These are phyloP conservation scores for Cercospora sp. DNA, from an alignment of 2,329 filamentous ascomycete genomes.

Conservation along the genomic window DNA sequence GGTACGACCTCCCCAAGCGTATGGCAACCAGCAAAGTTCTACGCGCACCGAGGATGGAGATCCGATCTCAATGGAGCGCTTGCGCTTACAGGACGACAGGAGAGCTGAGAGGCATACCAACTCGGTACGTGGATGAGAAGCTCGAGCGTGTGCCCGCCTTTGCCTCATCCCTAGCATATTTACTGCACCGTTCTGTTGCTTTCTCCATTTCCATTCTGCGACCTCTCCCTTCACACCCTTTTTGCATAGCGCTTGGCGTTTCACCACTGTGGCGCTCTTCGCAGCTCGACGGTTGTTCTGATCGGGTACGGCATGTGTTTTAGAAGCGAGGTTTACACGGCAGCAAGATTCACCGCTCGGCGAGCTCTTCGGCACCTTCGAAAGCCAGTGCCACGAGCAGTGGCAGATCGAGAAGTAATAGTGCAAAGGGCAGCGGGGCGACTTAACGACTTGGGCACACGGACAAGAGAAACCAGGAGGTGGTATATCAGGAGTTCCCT, in stretches of 20 bases:
- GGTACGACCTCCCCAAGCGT: constrained; percentile 35
- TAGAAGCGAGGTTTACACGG: constrained; percentile 28
- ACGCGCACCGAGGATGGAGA: constrained; percentile 71
- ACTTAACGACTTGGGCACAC: constrained; percentile 10
- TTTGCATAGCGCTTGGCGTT: constrained; percentile 22
- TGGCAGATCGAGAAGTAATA: constrained; percentile 27
- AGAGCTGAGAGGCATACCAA: constrained; percentile 44
- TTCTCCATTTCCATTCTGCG: constrained; percentile 17
- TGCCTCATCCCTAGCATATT: constrained; percentile 27
- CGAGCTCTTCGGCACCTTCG: constrained; percentile 15
- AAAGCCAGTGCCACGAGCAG: constrained; percentile 15
- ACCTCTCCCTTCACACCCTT: background rate
- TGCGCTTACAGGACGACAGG: constrained; percentile 83
- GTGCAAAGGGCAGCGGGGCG: constrained; percentile 21
- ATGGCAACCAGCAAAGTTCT: constrained; percentile 40
- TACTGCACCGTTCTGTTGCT: constrained; percentile 17
- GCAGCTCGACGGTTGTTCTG: constrained; percentile 28
- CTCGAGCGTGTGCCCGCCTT: constrained; percentile 21
- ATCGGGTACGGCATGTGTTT: constrained; percentile 26
- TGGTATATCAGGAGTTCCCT: background rate
- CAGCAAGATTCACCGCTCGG: constrained; percentile 28
- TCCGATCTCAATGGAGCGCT: constrained; percentile 75
- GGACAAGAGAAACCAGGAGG: constrained; percentile 3
- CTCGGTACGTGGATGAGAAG: constrained; percentile 40
- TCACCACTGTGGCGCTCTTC: constrained; percentile 4